Evolutionary conservation across 1,284 basidiomycete genomes (phyloP).

Genomic region (Sporisorium reilianum): DNA sequence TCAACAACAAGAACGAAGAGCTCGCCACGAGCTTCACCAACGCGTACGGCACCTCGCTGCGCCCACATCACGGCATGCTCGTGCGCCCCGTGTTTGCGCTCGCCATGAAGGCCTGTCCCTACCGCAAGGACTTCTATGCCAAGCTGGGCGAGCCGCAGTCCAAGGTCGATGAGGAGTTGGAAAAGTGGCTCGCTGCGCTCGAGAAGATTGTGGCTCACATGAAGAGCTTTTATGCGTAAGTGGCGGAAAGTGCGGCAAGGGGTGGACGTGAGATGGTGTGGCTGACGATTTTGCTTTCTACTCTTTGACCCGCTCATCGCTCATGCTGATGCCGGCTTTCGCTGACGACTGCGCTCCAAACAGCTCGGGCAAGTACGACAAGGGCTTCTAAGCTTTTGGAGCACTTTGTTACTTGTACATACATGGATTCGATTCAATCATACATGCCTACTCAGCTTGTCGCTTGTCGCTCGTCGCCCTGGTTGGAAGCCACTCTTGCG

Average conservation of each 20-base stretch:
- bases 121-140: constrained; percentile 86
- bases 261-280: constrained; percentile 1
- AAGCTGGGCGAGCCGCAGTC: constrained; percentile 84
- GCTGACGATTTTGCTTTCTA: constrained; percentile 5
- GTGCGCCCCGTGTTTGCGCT: constrained; percentile 87
- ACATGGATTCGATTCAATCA: constrained; percentile 10
- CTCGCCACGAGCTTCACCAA: constrained; percentile 82
- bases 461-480: neutral
- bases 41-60: constrained; percentile 85
- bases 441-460: constrained; percentile 1
- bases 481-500: neutral
- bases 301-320: neutral
- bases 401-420: neutral
- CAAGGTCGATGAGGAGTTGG: constrained; percentile 78
- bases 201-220: constrained; percentile 79
- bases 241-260: neutral
- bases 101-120: constrained; percentile 97
- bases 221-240: constrained; percentile 76
- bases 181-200: constrained; percentile 83
- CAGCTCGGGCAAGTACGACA: constrained; percentile 57
- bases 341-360: neutral
- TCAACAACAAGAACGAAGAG: constrained; percentile 79
- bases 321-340: neutral
- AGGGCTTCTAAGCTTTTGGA: constrained; percentile 45
- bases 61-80: constrained; percentile 87